Evolutionary conservation across 345 rosid genomes (phyloP).

Genomic region (Mallotus nudiflorus): DNA sequence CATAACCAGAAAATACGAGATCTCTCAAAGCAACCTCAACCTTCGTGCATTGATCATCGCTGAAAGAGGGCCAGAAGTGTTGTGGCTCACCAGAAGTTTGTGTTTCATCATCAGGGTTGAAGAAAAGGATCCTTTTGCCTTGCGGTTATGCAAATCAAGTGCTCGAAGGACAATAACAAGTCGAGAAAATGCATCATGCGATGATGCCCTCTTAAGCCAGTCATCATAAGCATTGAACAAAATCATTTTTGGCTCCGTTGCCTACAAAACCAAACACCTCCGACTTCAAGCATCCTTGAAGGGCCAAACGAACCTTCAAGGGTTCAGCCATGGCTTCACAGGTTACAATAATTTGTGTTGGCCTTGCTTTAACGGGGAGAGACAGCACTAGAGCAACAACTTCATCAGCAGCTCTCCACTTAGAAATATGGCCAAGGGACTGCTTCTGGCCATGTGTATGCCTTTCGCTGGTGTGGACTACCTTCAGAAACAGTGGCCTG

Average conservation of each 20-base stretch:
- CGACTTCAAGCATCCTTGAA: conserved; percentile 97
- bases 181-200: conserved; percentile 96
- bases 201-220: conserved; percentile 96
- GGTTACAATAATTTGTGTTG: conserved; percentile 95
- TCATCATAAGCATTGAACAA: conserved; percentile 95
- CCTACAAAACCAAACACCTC: conserved; percentile 98
- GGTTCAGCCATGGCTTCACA: conserved; percentile 99
- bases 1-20: conserved; percentile 92
- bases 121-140: conserved; percentile 96
- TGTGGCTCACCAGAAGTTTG: conserved; percentile 83
- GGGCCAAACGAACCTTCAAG: conserved; percentile 88
- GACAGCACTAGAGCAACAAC: conserved; percentile 99
- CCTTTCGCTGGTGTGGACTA: conserved; percentile 98
- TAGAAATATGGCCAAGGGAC: conserved; percentile 96
- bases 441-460: conserved; percentile 99
- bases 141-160: conserved; percentile 95
- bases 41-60: conserved; percentile 99
- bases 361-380: conserved; percentile 97
- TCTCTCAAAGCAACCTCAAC: conserved; percentile 97
- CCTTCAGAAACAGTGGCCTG: conserved; percentile 98
- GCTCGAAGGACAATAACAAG: conserved; percentile 98
- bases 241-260: conserved; percentile 97
- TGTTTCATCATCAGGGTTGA: conserved; percentile 99
- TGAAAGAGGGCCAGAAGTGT: conserved; percentile 98
- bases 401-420: conserved; percentile 99